Percentiles rank a stretch among this genome's conserved stretches.
These are phyloP conservation scores for Candida maesae DNA, from an alignment of 805 yeast species.

Conservation along the genomic window DNA sequence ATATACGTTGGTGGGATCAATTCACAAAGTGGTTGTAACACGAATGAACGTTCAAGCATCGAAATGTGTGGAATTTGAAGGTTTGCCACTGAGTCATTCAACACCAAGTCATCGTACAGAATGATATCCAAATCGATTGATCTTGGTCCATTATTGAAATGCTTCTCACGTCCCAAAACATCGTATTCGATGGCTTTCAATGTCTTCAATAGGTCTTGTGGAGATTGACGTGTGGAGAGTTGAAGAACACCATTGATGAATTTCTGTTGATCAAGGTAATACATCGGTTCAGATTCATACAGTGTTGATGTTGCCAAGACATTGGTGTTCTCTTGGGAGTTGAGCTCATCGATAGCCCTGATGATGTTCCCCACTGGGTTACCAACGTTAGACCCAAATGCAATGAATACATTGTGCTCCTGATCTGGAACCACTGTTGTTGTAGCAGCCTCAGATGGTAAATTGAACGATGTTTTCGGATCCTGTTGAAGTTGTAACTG, in stretches of 20 bases:
- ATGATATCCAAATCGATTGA: conserved; percentile 86
- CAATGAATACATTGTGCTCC: conserved; percentile 60
- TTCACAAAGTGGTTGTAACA: conserved; percentile 83
- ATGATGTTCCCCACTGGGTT: conserved; percentile 59
- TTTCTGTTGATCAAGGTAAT: conserved; percentile 69
- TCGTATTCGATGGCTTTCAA: conserved; percentile 79
- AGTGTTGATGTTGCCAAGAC: conserved; percentile 68
- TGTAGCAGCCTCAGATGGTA: conserved; percentile 32
- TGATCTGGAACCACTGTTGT: conserved; percentile 27
- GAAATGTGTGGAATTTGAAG: conserved; percentile 81
- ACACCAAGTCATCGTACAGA: conserved; percentile 48
- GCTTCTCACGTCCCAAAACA: conserved; percentile 64
- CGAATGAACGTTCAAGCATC: conserved; percentile 89
- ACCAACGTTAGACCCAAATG: conserved; percentile 90
- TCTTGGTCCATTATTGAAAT: conserved; percentile 88
- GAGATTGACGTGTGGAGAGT: conserved; percentile 56
- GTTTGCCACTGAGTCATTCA: conserved; percentile 49
- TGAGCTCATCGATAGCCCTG: conserved; percentile 48
- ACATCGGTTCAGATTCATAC: conserved; percentile 93
- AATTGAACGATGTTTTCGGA: conserved; percentile 10
- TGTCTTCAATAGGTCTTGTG: conserved; percentile 55
- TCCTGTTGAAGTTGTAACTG: not conserved
- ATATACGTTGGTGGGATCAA: conserved; percentile 57
- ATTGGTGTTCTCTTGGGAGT: conserved; percentile 29
- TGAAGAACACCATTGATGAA: conserved; percentile 83